A percentile compares a stretch with the other conserved stretches of the same genome.
phyloP scores from a whole-genome alignment of 2,329 filamentous ascomycete species.

The Alternaria solani region DNA sequence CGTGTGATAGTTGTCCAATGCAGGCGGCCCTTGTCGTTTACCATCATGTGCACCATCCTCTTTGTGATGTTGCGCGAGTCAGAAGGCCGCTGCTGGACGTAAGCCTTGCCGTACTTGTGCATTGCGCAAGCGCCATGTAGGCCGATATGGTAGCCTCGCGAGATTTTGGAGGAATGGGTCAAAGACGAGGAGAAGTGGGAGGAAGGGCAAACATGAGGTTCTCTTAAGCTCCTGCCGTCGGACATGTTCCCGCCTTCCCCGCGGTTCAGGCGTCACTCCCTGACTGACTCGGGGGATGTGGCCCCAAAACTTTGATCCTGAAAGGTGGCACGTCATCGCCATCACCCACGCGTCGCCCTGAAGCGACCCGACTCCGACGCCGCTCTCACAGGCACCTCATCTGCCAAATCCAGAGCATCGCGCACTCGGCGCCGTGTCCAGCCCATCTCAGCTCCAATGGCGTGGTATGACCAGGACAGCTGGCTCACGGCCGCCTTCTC shows the following conservation, averaged over 20 bases:
- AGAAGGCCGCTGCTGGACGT: not conserved
- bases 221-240: constrained; percentile 37
- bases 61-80: constrained; percentile 20
- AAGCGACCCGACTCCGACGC: constrained; percentile 4
- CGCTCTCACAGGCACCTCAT: not conserved
- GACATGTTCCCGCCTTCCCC: constrained; percentile 25
- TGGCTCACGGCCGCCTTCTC: constrained; percentile 59
- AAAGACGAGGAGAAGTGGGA: not conserved
- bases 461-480: constrained; percentile 50
- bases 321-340: constrained; percentile 34
- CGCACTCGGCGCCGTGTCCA: not conserved
- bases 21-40: constrained; percentile 33
- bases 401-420: not conserved
- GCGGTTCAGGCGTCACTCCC: constrained; percentile 17
- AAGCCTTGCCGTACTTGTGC: constrained; percentile 5
- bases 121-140: not conserved
- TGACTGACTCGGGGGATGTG: constrained; percentile 6
- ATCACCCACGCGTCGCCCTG: constrained; percentile 4
- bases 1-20: constrained; percentile 37
- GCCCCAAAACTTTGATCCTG: constrained; percentile 23
- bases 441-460: constrained; percentile 28
- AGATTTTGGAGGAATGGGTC: not conserved
- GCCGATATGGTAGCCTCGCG: not conserved
- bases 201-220: constrained; percentile 33
- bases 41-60: constrained; percentile 1